A percentile compares a stretch with the other conserved stretches of the same genome.
Evolutionary conservation across 2,329 filamentous ascomycete genomes (phyloP).

Genomic region (Raffaelea arxii): DNA sequence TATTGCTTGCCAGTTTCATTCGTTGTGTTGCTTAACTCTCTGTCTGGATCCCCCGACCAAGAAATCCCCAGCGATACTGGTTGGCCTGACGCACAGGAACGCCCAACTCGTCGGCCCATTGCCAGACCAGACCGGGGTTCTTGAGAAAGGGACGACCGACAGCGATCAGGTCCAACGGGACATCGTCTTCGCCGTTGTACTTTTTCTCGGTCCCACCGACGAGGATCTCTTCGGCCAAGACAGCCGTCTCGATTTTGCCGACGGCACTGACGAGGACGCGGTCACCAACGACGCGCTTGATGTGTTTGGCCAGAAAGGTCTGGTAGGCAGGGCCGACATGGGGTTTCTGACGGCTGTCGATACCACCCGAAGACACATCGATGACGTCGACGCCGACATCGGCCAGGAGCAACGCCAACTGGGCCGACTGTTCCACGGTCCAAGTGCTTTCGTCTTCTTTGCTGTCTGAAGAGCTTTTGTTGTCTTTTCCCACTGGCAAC

Average conservation of each 20-base stretch:
- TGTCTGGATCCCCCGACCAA: slow-evolving; percentile 18
- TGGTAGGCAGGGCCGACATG: slow-evolving; percentile 57
- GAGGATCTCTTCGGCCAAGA: slow-evolving; percentile 38
- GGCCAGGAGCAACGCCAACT: slow-evolving; percentile 53
- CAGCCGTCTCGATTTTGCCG: slow-evolving; percentile 36
- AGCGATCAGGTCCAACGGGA: slow-evolving; percentile 37
- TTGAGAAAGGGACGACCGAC: slow-evolving; percentile 47
- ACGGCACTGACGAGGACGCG: slow-evolving; percentile 37
- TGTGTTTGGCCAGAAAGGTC: slow-evolving; percentile 55
- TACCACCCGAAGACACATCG: slow-evolving; percentile 62
- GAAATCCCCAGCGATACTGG: slow-evolving; percentile 48
- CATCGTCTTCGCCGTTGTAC: slow-evolving; percentile 19
- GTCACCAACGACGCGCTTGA: slow-evolving; percentile 63
- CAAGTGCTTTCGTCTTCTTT: slow-evolving; percentile 47
- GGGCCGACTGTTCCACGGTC: slow-evolving; percentile 54
- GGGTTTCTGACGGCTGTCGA: slow-evolving; percentile 49
- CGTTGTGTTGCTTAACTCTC: no score
- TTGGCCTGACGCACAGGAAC: slow-evolving; percentile 35
- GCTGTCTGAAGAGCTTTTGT: no score
- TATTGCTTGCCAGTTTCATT: no score
- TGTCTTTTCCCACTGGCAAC: no score
- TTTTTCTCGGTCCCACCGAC: slow-evolving; percentile 19
- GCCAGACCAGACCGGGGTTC: slow-evolving; percentile 46
- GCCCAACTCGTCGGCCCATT: slow-evolving; percentile 44
- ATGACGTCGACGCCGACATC: slow-evolving; percentile 63